Base-by-base conservation (phyloP, 306 rosid species). In the Fragaria iinumae region DNA sequence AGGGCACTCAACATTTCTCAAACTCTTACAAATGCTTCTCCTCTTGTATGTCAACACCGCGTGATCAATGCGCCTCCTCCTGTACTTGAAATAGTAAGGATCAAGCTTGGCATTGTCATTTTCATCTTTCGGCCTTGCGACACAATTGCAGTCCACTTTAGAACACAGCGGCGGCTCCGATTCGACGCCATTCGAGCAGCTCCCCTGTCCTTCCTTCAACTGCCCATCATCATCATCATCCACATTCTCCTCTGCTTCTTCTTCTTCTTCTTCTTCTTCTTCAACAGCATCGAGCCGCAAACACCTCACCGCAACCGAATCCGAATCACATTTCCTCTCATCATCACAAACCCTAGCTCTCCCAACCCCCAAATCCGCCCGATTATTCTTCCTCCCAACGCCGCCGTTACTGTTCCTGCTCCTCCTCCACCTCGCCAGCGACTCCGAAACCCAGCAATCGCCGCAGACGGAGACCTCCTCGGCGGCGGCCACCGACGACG, bases 361-460 rank as follows among this genome's bases (percentile, higher is more conserved):
- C 27, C 56, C 81, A 53, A 75, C 83, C 69, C 76, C 85, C 20
- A 55, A 69, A 2, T 67, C 70, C 80, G 53, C 57, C 60, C 72
- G 18, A 32, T 25, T 39, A 32, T 25, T 39, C 20, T 43, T 77
- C 71, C 74, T 89, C 45, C 86, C 47, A 1, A 3, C 23, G 10
- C 20, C 5, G 25, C 56, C 45, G 18, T 11, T 2, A 10, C 4
- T 83, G 79, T 70, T 76, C 48, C 50, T 45, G 73, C 80, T 75
- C 56, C 77, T 75, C 74, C 87, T 80, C 66, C 91, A 82, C 72
- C 66, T 20, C 17, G 76, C 86, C 56, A 92, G 53, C 4, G 87
- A 81, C 70, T 82, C 77, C 7, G 92, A 96, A 55, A 92, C 81
- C 97, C 97, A 90, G 72, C 96, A 90, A 83, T 92, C 93, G 38